Conservation (phyloP, 2,329 filamentous ascomycete species). For the Stylonectria norvegica region DNA sequence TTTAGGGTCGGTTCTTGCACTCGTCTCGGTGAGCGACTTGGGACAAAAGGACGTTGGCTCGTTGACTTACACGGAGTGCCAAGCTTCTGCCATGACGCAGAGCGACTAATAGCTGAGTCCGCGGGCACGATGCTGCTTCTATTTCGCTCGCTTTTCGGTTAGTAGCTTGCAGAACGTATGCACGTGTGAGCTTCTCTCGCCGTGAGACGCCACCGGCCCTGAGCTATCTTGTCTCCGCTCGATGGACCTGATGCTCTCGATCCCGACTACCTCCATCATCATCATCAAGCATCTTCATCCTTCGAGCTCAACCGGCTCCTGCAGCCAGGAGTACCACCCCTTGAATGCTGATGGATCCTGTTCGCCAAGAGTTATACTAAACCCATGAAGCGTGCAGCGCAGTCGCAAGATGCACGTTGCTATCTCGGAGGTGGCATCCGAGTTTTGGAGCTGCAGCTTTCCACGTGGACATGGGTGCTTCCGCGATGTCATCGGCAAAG, state of each 20-base stretch:
- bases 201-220: constrained; percentile 19
- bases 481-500: not conserved
- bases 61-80: constrained; percentile 14
- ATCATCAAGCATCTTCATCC: constrained; percentile 11
- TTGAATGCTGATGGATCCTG: too few species aligned
- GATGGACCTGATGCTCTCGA: constrained; percentile 18
- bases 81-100: constrained; percentile 18
- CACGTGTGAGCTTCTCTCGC: constrained; percentile 23
- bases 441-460: constrained; percentile 6
- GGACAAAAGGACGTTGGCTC: constrained; percentile 12
- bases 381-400: too few species aligned
- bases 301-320: constrained; percentile 18
- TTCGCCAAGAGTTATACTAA: too few species aligned
- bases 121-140: not conserved
- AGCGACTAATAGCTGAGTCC: constrained; percentile 1
- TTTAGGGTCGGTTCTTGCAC: not conserved
- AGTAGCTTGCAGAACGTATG: constrained; percentile 5
- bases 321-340: too few species aligned
- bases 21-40: constrained; percentile 23
- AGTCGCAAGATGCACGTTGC: not conserved
- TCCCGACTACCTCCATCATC: constrained; percentile 18
- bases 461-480: constrained; percentile 17
- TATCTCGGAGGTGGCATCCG: constrained; percentile 10
- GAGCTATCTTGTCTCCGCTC: constrained; percentile 17
- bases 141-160: not conserved